A percentile compares a stretch with the other conserved stretches of the same genome.
Evolutionary conservation across 2,329 filamentous ascomycete genomes (phyloP).

Genomic region (Colletotrichum tamarilloi): DNA sequence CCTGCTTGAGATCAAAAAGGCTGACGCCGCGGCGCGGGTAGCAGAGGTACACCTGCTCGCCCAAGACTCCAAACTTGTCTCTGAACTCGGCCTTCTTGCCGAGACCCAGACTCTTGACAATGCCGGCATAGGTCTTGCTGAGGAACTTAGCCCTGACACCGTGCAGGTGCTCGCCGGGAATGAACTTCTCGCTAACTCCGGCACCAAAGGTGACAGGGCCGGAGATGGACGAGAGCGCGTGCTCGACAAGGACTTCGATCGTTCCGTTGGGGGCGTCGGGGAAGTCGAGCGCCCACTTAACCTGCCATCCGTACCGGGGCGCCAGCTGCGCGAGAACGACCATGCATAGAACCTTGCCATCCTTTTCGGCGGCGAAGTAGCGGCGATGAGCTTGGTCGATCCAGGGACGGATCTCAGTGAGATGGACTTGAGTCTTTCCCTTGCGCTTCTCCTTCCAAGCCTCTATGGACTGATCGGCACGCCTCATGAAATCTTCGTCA

Average conservation of each 20-base stretch:
- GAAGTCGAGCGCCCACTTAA: constrained; percentile 97
- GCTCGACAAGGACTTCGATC: constrained; percentile 85
- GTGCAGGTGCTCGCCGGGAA: constrained; percentile 83
- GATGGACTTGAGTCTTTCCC: constrained; percentile 83
- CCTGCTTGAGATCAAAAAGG: constrained; percentile 83
- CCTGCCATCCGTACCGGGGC: constrained; percentile 87
- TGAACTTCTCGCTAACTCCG: constrained; percentile 79
- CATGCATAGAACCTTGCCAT: constrained; percentile 79
- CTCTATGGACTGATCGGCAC: constrained; percentile 77
- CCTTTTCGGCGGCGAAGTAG: constrained; percentile 84
- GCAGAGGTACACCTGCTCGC: constrained; percentile 89
- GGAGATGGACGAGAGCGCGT: constrained; percentile 67
- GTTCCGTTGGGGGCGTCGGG: constrained; percentile 86
- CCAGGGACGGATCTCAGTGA: constrained; percentile 92
- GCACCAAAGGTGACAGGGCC: constrained; percentile 85
- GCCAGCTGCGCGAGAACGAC: constrained; percentile 87
- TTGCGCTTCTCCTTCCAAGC: constrained; percentile 86
- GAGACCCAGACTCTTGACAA: constrained; percentile 84
- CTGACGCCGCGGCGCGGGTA: constrained; percentile 90
- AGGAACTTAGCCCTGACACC: constrained; percentile 85
- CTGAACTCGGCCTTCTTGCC: constrained; percentile 90
- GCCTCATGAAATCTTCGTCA: constrained; percentile 76
- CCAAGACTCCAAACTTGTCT: constrained; percentile 86
- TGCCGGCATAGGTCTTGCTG: constrained; percentile 82
- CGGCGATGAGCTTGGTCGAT: constrained; percentile 84